Conservation (phyloP, 441 rosid species). For the Pelargonium citronellum region DNA sequence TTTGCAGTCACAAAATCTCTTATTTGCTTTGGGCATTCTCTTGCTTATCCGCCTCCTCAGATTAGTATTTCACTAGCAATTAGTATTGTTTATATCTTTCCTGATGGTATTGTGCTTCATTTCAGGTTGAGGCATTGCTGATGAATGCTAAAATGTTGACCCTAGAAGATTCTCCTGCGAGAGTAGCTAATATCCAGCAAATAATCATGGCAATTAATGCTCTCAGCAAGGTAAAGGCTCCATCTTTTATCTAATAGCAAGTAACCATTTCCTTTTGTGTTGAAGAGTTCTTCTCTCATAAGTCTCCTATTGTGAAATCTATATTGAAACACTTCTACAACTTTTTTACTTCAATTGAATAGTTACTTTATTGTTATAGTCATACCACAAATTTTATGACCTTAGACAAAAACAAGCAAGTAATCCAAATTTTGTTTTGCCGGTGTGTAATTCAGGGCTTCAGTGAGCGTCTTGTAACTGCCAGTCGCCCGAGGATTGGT, state of each 20-base stretch:
- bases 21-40: not conserved
- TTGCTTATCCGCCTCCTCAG: not conserved
- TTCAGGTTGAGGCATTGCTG: slow-evolving; percentile 64
- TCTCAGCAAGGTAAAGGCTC: slow-evolving; percentile 74
- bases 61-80: not conserved
- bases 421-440: too few species aligned
- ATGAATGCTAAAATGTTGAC: slow-evolving; percentile 41
- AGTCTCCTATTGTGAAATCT: not conserved
- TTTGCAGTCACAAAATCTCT: slow-evolving; percentile 5
- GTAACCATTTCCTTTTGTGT: not conserved
- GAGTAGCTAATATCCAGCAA: slow-evolving; percentile 59
- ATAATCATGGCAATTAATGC: slow-evolving; percentile 82
- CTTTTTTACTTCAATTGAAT: too few species aligned
- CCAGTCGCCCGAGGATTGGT: slow-evolving; percentile 28
- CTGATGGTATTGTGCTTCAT: slow-evolving; percentile 20
- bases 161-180: slow-evolving; percentile 49
- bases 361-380: too few species aligned
- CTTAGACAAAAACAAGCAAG: too few species aligned
- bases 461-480: slow-evolving; percentile 48
- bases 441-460: slow-evolving; percentile 54
- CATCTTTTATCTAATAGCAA: not conserved
- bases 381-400: too few species aligned
- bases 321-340: not conserved
- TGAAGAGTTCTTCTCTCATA: too few species aligned
- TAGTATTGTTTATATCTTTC: slow-evolving; percentile 8